phyloP scores from a whole-genome alignment of 179 eudicot species.

The Pouteria campechiana region DNA sequence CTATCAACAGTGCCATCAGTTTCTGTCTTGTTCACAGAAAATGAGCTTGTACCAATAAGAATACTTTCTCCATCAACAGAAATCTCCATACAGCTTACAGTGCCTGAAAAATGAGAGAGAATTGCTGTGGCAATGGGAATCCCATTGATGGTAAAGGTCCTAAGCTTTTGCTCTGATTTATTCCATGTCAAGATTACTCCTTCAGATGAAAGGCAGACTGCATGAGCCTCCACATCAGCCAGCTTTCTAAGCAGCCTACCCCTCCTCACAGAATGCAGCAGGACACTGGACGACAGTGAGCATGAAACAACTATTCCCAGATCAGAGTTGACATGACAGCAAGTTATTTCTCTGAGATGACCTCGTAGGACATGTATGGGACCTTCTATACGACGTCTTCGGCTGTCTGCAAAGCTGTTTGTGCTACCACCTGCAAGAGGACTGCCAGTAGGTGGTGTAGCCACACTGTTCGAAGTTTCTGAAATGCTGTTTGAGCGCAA shows the following conservation, averaged over 20 bases:
- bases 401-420: constrained; percentile 34
- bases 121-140: constrained; percentile 43
- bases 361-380: constrained; percentile 93
- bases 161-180: constrained; percentile 39
- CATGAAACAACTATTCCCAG: constrained; percentile 86
- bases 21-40: no score
- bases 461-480: constrained; percentile 42
- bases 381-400: constrained; percentile 71
- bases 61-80: constrained; percentile 76
- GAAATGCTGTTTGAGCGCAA: constrained; percentile 32
- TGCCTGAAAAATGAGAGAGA: constrained; percentile 54
- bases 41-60: constrained; percentile 63
- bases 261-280: constrained; percentile 65
- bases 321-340: constrained; percentile 84
- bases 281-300: constrained; percentile 62
- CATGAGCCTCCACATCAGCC: constrained; percentile 63
- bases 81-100: constrained; percentile 73
- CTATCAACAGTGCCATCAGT: constrained; percentile 33
- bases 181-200: constrained; percentile 83
- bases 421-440: no score
- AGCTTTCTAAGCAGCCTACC: constrained; percentile 83
- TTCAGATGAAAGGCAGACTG: constrained; percentile 63
- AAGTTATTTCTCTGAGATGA: constrained; percentile 63
- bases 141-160: constrained; percentile 78
- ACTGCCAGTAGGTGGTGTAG: constrained; percentile 40